Percentiles rank a stretch among this genome's conserved stretches.
Evolutionary conservation across 2,329 filamentous ascomycete species (phyloP).

Genomic region (Juglanconis oblonga): DNA sequence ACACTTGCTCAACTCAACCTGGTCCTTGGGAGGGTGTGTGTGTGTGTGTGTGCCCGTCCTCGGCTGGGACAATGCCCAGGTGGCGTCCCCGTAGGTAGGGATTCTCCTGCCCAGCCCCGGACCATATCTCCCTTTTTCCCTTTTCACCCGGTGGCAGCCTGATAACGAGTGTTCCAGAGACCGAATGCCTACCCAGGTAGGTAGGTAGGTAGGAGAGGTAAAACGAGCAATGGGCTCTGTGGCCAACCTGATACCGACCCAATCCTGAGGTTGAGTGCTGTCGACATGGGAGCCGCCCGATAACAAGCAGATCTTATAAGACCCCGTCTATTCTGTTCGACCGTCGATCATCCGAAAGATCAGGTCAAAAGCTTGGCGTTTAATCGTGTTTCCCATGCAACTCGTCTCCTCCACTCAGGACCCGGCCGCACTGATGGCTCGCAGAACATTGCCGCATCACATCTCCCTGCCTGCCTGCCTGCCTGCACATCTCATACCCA

Average conservation of each 20-base stretch:
- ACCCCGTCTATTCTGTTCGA: background rate
- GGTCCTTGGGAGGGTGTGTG: background rate
- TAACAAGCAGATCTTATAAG: constrained; percentile 9
- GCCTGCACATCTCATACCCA: background rate
- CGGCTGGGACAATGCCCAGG: too few species aligned
- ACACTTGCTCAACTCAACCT: background rate
- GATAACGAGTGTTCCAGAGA: too few species aligned
- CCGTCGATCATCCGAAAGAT: constrained; percentile 8
- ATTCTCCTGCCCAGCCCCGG: background rate
- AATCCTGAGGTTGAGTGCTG: background rate
- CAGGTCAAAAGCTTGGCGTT: constrained; percentile 8
- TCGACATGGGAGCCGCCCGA: background rate
- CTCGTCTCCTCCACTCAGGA: background rate
- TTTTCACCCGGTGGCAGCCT: background rate
- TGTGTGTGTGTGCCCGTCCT: background rate
- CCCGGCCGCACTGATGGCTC: constrained; percentile 8
- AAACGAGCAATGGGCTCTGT: too few species aligned
- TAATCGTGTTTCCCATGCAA: constrained; percentile 3
- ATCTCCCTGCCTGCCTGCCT: background rate
- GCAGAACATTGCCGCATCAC: background rate
- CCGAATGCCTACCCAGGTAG: too few species aligned
- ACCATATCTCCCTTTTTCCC: background rate
- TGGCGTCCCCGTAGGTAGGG: background rate
- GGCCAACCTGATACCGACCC: background rate
- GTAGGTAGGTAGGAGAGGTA: too few species aligned